Evolutionary conservation across 225 moss, liverwort and hornwort genomes (phyloP), one percentile per base, ranked within the genome.

Genomic region (Asterella californica): DNA sequence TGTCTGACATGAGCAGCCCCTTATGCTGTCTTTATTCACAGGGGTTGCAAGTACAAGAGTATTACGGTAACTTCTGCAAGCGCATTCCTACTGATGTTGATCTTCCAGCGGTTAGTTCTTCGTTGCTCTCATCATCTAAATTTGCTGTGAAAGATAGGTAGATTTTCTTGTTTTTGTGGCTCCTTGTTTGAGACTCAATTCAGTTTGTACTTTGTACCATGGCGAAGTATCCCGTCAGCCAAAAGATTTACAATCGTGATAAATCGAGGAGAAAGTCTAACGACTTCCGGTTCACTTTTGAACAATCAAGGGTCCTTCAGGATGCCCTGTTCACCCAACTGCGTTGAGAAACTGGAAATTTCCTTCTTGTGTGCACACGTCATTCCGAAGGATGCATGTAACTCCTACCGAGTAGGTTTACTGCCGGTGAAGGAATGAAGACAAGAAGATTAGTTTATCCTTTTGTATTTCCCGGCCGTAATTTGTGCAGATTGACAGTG

Each of bases 31-130:
- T 37, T 57, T 59, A 18, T 37, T 37, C 52, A 49, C 83, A 99
- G 99, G 99, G 99, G 50, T 85, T 99, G 80, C 99, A 99, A 90
- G 89, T 99, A 75, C 93, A 95, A 81, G 95, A 93, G 65, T 95
- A 99, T 75, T 89, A 83, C 85, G 99, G 99, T 71, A 99, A 89
- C 81, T 99, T 99, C 79, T 95, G 99, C 88, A 95, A 91, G 86
- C 92, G 95, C 37, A 95, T 93, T 80, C 93, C 95, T 76, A 99
- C 99, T 37, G 99, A 99, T 82, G 95, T 99, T 33, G 99, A 99
- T 88, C 90, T 99, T 42, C 92, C 99, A 75, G 99, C 95, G 53
- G 97, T 94, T 57, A 88, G 89, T 70, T 73, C 54, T 50, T 37
- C 47, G n/a, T 27, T n/a, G 21, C 14, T 24, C 14, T 14, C 71